These are phyloP conservation scores for Diaporthe batatas DNA, from an alignment of 2,329 filamentous ascomycete species.

Conservation along the genomic window DNA sequence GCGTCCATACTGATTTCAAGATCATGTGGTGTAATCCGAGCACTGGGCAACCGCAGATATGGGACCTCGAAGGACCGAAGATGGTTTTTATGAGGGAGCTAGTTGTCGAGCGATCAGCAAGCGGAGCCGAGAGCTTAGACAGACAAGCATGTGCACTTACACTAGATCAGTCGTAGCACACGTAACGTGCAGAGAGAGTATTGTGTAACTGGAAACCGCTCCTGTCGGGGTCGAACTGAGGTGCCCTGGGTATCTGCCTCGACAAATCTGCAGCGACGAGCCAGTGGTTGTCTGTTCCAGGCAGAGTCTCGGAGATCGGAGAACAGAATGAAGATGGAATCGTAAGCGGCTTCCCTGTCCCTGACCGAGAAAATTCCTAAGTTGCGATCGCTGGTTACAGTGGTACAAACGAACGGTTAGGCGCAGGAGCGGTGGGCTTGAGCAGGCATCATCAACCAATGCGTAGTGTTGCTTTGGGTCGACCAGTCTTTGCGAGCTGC, in stretches of 20 bases:
- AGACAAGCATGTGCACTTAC: constrained; percentile 11
- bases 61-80: constrained; percentile 42
- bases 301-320: constrained; percentile 21
- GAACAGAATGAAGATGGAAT: constrained; percentile 11
- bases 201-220: constrained; percentile 33
- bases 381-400: constrained; percentile 32
- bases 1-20: constrained; percentile 51
- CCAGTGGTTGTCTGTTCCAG: neutral
- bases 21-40: constrained; percentile 46
- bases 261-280: constrained; percentile 23
- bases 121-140: constrained; percentile 15
- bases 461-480: constrained; percentile 22
- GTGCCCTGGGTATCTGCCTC: constrained; percentile 9
- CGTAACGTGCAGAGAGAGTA: constrained; percentile 3
- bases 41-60: constrained; percentile 52
- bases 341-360: constrained; percentile 21
- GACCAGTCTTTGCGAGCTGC: constrained; percentile 3
- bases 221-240: neutral
- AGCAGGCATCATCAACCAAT: constrained; percentile 33
- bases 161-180: constrained; percentile 15
- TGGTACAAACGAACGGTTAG: constrained; percentile 27
- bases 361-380: constrained; percentile 19
- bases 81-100: constrained; percentile 30
- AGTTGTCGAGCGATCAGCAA: constrained; percentile 29
- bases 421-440: constrained; percentile 35